A percentile compares a stretch with the other conserved stretches of the same genome.
Conservation (phyloP, 371 early-diverging fungal species). For the Lichtheimia corymbifera region DNA sequence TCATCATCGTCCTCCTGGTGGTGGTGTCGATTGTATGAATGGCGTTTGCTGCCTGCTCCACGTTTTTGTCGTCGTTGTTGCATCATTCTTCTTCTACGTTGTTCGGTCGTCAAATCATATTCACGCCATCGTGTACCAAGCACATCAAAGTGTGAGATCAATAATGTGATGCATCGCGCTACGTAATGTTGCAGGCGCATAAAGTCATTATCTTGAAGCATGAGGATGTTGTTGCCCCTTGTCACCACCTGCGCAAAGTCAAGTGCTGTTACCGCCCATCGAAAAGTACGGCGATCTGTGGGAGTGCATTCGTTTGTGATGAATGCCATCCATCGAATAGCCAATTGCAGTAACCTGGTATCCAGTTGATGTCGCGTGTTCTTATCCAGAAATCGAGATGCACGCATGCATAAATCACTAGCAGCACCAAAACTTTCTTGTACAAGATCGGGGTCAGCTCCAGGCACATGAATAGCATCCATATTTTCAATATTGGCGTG, state of each 20-base stretch:
- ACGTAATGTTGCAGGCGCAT: slow-evolving; percentile 67
- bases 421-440: slow-evolving; percentile 85
- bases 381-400: slow-evolving; percentile 63
- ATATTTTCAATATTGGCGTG: slow-evolving; percentile 59
- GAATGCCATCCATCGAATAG: slow-evolving; percentile 88
- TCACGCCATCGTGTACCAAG: slow-evolving; percentile 65
- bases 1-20: slow-evolving; percentile 35
- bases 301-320: slow-evolving; percentile 77
- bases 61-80: slow-evolving; percentile 40
- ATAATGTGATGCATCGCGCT: slow-evolving; percentile 77
- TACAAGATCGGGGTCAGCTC: slow-evolving; percentile 65
- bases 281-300: slow-evolving; percentile 79
- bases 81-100: slow-evolving; percentile 28
- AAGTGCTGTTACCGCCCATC: slow-evolving; percentile 87
- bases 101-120: slow-evolving; percentile 25
- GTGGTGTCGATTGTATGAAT: slow-evolving; percentile 35
- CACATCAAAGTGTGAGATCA: slow-evolving; percentile 83
- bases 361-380: slow-evolving; percentile 55
- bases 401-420: slow-evolving; percentile 73
- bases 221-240: slow-evolving; percentile 52
- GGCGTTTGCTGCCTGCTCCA: slow-evolving; percentile 36
- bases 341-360: slow-evolving; percentile 64
- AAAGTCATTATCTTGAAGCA: slow-evolving; percentile 49
- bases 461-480: slow-evolving; percentile 53
- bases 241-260: slow-evolving; percentile 82